A percentile compares a stretch with the other conserved stretches of the same genome.
These are phyloP conservation scores for Cicer pinnatifidum DNA, from an alignment of 306 rosid genomes.

Conservation along the genomic window DNA sequence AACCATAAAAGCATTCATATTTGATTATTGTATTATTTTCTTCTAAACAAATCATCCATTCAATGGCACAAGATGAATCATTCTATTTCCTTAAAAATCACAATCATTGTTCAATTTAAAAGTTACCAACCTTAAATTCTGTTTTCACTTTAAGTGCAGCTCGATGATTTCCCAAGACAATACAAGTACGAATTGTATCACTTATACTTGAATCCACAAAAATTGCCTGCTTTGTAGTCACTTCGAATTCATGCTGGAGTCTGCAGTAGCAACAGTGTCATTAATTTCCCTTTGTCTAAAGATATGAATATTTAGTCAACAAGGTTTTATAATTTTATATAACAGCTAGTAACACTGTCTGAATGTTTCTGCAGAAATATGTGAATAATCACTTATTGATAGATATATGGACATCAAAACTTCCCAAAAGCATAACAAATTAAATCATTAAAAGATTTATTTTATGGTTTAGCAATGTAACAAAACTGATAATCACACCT, in stretches of 20 bases:
- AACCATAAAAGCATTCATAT: conserved; percentile 2
- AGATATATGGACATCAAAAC: conserved; percentile 20
- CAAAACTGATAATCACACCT: conserved; percentile 57
- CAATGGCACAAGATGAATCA: conserved; percentile 37
- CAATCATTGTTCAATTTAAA: conserved; percentile 12
- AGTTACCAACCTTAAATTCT: conserved; percentile 82
- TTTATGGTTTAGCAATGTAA: conserved; percentile 17
- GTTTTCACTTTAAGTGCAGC: conserved; percentile 90
- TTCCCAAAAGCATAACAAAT: conserved; percentile 38
- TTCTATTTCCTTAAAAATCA: conserved; percentile 29
- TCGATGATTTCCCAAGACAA: conserved; percentile 94
- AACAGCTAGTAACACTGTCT: conserved; percentile 22
- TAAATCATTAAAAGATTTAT: conserved; percentile 29
- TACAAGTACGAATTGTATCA: conserved; percentile 95
- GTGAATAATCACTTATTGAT: conserved; percentile 15
- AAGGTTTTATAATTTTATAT: not conserved
- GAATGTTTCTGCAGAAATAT: conserved; percentile 24
- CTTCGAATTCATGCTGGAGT: conserved; percentile 90
- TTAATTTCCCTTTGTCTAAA: conserved; percentile 19
- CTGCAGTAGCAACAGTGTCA: conserved; percentile 55
- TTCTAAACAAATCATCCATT: conserved; percentile 21
- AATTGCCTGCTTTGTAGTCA: conserved; percentile 90
- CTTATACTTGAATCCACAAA: conserved; percentile 97
- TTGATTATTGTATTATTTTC: conserved; percentile 10
- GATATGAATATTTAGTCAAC: conserved; percentile 35